Evolutionary conservation across 352 stramenopile species (phyloP), one percentile per base, ranked within the genome.

Genomic region (Blastocystis sp.): DNA sequence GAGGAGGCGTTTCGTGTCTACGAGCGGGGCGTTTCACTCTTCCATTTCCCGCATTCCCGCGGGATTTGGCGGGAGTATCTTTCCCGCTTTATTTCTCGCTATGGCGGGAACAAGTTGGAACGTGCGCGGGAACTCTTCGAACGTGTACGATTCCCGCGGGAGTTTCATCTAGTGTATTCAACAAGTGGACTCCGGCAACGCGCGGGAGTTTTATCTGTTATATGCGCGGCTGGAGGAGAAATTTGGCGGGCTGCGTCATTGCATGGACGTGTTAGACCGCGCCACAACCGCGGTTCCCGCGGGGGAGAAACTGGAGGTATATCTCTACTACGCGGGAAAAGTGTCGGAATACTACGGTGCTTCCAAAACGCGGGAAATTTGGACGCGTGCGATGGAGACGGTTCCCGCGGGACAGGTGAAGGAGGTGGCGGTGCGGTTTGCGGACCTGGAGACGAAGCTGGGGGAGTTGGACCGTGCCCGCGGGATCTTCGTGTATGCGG

Each of bases 61-160:
- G 94, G 97, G n/a, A 92, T 99, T 51, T 99, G 96, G 96, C 92
- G 92, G 53, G 89, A 89, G 27, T 99, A 99, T 87, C 84, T 99
- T 21, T 90, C 90, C 49, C 90, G 92, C 64, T 99, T 99, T 89
- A 90, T 98, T 7, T 89, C 93, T 84, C 90, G 96, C 11, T 99
- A 98, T 87, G 90, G 89, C 63, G 95, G 95, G 27, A 92, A 88
- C 4, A 99, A 99, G 89, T 91, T 98, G 38, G 95, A 98, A 85
- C 92, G 96, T n/a, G 92, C 92, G 6, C 89, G 96, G 0, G 96
- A 99, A 86, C 88, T 99, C 32, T 98, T 96, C 87, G 94, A 99
- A 84, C 91, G 98, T 88, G 84, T 87, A 89, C 1, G 24, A 46
- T 79, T 1, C 24, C 18, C 0, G 0, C 4, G n/a, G 32, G 1